Percentiles rank a stretch among this genome's conserved stretches.
Evolutionary conservation across 2,329 filamentous ascomycete genomes (phyloP).

Genomic region (Aspergillus carbonarius): DNA sequence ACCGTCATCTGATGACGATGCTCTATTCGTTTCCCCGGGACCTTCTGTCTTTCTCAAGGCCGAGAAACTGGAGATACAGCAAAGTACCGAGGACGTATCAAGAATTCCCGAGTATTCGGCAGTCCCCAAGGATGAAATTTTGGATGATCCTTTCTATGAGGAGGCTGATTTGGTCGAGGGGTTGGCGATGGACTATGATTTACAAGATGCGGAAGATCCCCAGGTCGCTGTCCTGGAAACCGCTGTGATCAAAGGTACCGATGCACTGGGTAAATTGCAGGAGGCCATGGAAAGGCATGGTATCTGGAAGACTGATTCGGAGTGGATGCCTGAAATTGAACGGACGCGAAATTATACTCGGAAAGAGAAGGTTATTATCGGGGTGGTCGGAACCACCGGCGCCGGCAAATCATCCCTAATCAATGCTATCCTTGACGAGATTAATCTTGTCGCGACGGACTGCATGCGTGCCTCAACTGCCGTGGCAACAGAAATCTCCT

Average conservation of each 20-base stretch:
- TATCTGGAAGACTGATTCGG: neutral
- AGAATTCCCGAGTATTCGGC: too few relatives aligned
- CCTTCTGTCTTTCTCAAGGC: too few relatives aligned
- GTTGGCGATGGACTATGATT: neutral
- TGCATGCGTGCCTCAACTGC: constrained; percentile 64
- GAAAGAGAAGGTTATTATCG: constrained; percentile 46
- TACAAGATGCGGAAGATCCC: constrained; percentile 36
- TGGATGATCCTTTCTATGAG: neutral
- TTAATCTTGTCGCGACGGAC: constrained; percentile 56
- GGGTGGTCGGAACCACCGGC: constrained; percentile 62
- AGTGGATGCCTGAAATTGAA: constrained; percentile 3
- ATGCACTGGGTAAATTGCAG: neutral
- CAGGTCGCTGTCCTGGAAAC: constrained; percentile 35
- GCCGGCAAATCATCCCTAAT: constrained; percentile 63
- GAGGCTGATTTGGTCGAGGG: neutral
- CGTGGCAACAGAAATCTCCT: constrained; percentile 60
- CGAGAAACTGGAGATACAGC: too few relatives aligned
- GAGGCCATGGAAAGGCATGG: neutral
- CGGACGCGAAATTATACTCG: neutral
- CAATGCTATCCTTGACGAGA: constrained; percentile 63
- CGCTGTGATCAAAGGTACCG: neutral
- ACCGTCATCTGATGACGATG: too few relatives aligned
- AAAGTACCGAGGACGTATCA: too few relatives aligned
- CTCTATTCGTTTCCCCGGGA: too few relatives aligned
- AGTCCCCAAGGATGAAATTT: neutral